A percentile compares a stretch with the other conserved stretches of the same genome.
These are phyloP conservation scores for Ploettnerulaceae sp. DNA, from an alignment of 2,329 filamentous ascomycete species.

Conservation along the genomic window DNA sequence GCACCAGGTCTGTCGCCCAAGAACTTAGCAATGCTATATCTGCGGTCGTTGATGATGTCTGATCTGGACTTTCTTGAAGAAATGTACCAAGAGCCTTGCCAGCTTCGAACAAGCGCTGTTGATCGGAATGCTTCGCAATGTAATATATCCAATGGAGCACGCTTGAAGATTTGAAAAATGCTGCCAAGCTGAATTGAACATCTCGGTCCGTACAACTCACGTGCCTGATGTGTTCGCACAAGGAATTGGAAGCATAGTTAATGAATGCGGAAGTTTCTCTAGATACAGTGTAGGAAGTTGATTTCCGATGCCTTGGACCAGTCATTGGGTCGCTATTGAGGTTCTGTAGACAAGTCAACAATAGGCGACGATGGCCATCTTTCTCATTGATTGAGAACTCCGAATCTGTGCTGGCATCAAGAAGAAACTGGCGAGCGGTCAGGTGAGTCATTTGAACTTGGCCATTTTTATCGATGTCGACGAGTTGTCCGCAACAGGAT, in stretches of 20 bases:
- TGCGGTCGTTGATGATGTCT: constrained; percentile 16
- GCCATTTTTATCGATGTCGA: constrained; percentile 23
- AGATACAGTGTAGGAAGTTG: background rate
- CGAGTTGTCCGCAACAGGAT: constrained; percentile 33
- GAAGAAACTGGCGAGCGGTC: constrained; percentile 31
- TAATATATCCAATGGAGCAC: too few relatives aligned
- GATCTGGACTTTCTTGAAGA: constrained; percentile 12
- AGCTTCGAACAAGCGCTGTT: constrained; percentile 26
- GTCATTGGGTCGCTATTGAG: constrained; percentile 23
- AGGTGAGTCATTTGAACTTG: constrained; percentile 30
- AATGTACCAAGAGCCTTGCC: constrained; percentile 29
- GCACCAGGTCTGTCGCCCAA: constrained; percentile 35
- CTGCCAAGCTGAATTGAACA: too few relatives aligned
- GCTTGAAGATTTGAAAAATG: too few relatives aligned
- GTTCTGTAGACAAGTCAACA: constrained; percentile 27
- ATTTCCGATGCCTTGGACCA: constrained; percentile 10
- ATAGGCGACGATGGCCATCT: constrained; percentile 26
- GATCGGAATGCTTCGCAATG: too few relatives aligned
- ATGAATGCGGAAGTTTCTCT: constrained; percentile 15
- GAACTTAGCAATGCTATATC: constrained; percentile 25
- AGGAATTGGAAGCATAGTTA: constrained; percentile 30
- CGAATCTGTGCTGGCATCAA: constrained; percentile 13
- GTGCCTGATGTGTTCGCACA: constrained; percentile 33
- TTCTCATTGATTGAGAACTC: constrained; percentile 25
- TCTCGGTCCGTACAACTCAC: too few relatives aligned